A percentile compares a stretch with the other conserved stretches of the same genome.
phyloP scores from a whole-genome alignment of 139 green algal species.

The Mychonastes homosphaera region DNA sequence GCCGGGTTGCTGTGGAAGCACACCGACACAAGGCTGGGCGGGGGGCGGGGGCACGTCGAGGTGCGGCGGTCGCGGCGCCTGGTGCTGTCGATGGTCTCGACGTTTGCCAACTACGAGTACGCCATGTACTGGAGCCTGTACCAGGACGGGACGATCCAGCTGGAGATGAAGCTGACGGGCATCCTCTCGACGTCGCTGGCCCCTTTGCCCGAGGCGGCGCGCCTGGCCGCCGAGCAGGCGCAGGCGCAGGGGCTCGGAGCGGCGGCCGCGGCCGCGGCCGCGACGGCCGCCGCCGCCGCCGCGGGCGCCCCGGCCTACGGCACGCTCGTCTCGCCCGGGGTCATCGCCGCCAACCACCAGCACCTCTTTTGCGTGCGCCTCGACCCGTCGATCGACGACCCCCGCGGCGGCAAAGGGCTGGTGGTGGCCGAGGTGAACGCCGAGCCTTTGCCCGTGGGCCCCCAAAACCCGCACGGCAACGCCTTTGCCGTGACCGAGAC shows the following conservation, averaged over 20 bases:
- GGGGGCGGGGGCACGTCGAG: slow-evolving; percentile 21
- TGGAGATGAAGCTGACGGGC: slow-evolving; percentile 80
- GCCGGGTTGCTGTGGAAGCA: slow-evolving; percentile 81
- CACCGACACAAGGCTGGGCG: slow-evolving; percentile 51
- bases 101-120: slow-evolving; percentile 28
- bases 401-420: slow-evolving; percentile 22
- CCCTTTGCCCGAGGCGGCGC: not conserved
- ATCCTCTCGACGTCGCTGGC: slow-evolving; percentile 52
- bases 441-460: slow-evolving; percentile 40
- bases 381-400: slow-evolving; percentile 65
- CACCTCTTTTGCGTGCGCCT: slow-evolving; percentile 77
- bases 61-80: slow-evolving; percentile 56
- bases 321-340: slow-evolving; percentile 46
- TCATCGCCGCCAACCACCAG: slow-evolving; percentile 70
- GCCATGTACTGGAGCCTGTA: slow-evolving; percentile 63
- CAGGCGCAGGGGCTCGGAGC: slow-evolving; percentile 7
- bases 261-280: slow-evolving; percentile 22
- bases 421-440: slow-evolving; percentile 48
- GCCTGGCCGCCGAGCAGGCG: not conserved
- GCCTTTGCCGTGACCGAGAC: slow-evolving; percentile 56
- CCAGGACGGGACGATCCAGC: slow-evolving; percentile 66
- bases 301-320: slow-evolving; percentile 38
- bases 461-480: slow-evolving; percentile 61
- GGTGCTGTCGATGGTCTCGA: slow-evolving; percentile 53
- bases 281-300: not conserved